Conservation (phyloP, 176 grass and related monocot genomes). For the Secale cereale region DNA sequence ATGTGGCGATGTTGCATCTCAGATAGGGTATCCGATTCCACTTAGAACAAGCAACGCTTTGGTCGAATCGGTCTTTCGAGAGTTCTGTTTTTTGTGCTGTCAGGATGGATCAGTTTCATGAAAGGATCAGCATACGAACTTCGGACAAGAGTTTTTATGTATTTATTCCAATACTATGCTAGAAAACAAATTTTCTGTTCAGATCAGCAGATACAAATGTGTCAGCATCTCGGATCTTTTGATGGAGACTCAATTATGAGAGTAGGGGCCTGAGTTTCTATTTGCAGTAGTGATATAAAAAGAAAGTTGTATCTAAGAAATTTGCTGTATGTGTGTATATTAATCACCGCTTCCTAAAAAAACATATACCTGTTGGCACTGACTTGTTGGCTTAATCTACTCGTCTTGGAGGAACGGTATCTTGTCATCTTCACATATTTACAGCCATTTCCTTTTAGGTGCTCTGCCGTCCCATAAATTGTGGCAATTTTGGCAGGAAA, state of each 20-base stretch:
- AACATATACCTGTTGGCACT: not conserved
- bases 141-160: not conserved
- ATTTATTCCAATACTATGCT: not conserved
- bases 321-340: not conserved
- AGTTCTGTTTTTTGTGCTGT: not conserved
- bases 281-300: not conserved
- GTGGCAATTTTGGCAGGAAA: not conserved
- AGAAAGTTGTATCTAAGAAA: not conserved
- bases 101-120: not conserved
- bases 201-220: not conserved
- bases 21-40: conserved; percentile 30
- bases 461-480: not conserved
- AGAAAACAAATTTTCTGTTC: not conserved
- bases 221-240: not conserved
- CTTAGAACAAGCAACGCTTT: conserved; percentile 3
- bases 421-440: conserved; percentile 1
- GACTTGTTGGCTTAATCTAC: not conserved
- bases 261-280: not conserved
- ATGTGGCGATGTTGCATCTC: not conserved
- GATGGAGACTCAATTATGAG: not conserved
- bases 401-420: conserved; percentile 1
- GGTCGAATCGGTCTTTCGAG: not conserved
- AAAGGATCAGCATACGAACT: not conserved
- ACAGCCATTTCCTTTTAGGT: not conserved
- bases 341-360: not conserved